Percentiles rank a stretch among this genome's conserved stretches.
These are phyloP conservation scores for Wallacemonas sp. DNA, from an alignment of 208 protist genomes.

Conservation along the genomic window DNA sequence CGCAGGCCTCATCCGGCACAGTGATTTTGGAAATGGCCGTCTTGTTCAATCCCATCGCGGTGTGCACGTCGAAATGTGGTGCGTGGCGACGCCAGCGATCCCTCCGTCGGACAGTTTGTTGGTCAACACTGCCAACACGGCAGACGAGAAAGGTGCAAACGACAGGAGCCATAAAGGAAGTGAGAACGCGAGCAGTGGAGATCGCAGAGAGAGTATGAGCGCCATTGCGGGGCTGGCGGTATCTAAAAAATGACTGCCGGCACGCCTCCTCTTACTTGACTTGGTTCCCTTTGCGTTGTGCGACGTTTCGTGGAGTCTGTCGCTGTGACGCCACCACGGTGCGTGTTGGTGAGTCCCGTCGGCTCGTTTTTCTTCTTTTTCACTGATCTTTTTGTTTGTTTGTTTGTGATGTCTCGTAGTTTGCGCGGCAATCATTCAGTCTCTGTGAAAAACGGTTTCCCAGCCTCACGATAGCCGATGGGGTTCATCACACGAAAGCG, in stretches of 20 bases:
- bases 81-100: neutral
- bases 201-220: too few relatives aligned
- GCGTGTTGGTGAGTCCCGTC: too few relatives aligned
- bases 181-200: too few relatives aligned
- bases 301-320: too few relatives aligned
- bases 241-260: too few relatives aligned
- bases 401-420: too few relatives aligned
- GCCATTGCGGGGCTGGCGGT: too few relatives aligned
- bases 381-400: too few relatives aligned
- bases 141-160: neutral
- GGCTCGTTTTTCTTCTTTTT: too few relatives aligned
- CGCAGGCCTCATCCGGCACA: constrained; percentile 37
- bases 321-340: too few relatives aligned
- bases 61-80: neutral
- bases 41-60: constrained; percentile 36
- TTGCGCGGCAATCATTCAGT: constrained; percentile 16
- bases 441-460: constrained; percentile 57
- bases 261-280: too few relatives aligned
- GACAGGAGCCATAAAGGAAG: neutral
- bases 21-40: constrained; percentile 42
- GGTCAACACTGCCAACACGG: neutral
- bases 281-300: too few relatives aligned
- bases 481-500: constrained; percentile 77
- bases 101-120: neutral
- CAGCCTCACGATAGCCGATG: constrained; percentile 41